Conservation (phyloP, 1,284 basidiomycete species). For the Vanrija humicola region DNA sequence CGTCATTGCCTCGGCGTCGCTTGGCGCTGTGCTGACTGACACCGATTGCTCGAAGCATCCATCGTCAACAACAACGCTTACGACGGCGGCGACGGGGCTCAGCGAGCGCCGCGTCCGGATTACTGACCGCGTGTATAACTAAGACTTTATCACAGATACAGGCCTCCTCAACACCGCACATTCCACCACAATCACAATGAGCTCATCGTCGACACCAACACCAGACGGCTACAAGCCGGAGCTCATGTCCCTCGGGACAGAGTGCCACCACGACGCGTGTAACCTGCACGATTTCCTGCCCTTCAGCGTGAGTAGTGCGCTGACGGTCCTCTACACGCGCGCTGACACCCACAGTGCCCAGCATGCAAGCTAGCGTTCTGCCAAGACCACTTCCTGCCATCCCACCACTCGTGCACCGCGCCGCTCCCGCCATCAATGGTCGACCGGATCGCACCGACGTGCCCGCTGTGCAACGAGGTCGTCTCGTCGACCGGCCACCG, state of each 20-base stretch:
- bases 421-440: slow-evolving; percentile 44
- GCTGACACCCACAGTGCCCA: slow-evolving; percentile 35
- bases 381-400: slow-evolving; percentile 46
- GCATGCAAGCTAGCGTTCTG: slow-evolving; percentile 47
- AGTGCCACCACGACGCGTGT: slow-evolving; percentile 45
- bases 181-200: too few species aligned
- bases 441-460: slow-evolving; percentile 47
- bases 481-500: slow-evolving; percentile 23
- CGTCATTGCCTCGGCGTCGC: too few species aligned
- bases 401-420: slow-evolving; percentile 39
- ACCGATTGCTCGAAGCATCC: too few species aligned
- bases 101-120: background rate
- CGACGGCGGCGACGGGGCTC: background rate
- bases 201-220: too few species aligned
- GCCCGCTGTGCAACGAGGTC: slow-evolving; percentile 44
- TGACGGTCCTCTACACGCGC: background rate
- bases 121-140: background rate
- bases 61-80: too few species aligned
- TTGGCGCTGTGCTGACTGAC: too few species aligned
- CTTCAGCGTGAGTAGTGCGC: slow-evolving; percentile 34
- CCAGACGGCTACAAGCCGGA: slow-evolving; percentile 16
- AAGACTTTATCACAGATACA: too few species aligned
- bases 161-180: background rate
- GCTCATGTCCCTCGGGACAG: slow-evolving; percentile 47
- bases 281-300: slow-evolving; percentile 49